These are phyloP conservation scores for Amanita pseudoporphyria DNA, from an alignment of 768 basidiomycete genomes.

Conservation along the genomic window DNA sequence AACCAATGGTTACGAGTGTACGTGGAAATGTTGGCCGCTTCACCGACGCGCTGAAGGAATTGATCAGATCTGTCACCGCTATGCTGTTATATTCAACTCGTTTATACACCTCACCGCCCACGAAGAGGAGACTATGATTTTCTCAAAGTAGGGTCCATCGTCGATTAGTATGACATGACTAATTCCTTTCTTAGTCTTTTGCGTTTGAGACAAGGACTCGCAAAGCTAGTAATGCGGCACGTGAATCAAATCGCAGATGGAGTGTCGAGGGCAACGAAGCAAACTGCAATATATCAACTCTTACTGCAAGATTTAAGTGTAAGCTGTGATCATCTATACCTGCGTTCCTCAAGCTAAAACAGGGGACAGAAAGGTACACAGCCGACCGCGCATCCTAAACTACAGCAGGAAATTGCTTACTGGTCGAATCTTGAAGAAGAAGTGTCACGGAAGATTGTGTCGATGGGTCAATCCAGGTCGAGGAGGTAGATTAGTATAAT, in stretches of 20 bases:
- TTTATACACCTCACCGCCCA: slow-evolving; percentile 74
- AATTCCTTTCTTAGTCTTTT: slow-evolving; percentile 43
- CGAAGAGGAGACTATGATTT: slow-evolving; percentile 94
- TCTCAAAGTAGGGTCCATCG: slow-evolving; percentile 64
- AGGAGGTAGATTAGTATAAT: not conserved
- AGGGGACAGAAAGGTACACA: slow-evolving; percentile 50
- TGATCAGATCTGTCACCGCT: slow-evolving; percentile 60
- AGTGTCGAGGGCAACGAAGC: slow-evolving; percentile 53
- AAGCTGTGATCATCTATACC: slow-evolving; percentile 17
- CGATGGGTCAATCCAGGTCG: slow-evolving; percentile 26
- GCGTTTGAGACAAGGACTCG: slow-evolving; percentile 78
- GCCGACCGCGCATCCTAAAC: slow-evolving; percentile 70
- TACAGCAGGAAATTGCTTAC: slow-evolving; percentile 78
- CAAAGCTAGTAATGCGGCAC: slow-evolving; percentile 66
- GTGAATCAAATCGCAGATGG: slow-evolving; percentile 56
- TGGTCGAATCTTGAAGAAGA: slow-evolving; percentile 86
- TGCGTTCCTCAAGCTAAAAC: not conserved
- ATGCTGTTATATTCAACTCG: slow-evolving; percentile 73
- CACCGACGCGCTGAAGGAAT: slow-evolving; percentile 6
- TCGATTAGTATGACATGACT: not conserved
- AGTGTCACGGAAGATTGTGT: slow-evolving; percentile 49
- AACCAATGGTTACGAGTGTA: slow-evolving; percentile 55
- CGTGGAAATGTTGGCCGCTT: slow-evolving; percentile 14
- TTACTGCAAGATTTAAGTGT: slow-evolving; percentile 73
- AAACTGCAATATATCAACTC: slow-evolving; percentile 64